Evolutionary conservation across 2,329 filamentous ascomycete genomes (phyloP).

Genomic region (Parasarocladium wereldwijsianum): DNA sequence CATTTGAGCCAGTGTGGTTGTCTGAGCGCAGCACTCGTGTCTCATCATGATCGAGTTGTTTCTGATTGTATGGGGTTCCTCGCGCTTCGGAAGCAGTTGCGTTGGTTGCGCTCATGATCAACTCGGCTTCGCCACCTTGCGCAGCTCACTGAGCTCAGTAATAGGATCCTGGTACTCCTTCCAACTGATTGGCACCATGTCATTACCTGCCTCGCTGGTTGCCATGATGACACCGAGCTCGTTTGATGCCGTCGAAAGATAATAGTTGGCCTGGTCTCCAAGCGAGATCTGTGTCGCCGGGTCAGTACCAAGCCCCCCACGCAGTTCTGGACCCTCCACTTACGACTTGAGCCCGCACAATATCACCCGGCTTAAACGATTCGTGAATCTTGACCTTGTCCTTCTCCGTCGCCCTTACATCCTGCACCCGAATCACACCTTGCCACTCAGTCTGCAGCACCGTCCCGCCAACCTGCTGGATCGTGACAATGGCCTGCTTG

Average conservation of each 20-base stretch:
- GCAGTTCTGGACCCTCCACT: constrained; percentile 18
- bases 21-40: no score
- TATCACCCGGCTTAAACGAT: constrained; percentile 82
- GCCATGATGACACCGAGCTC: constrained; percentile 91
- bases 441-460: constrained; percentile 70
- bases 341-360: constrained; percentile 74
- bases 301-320: background rate
- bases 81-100: no score
- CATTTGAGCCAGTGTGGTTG: no score
- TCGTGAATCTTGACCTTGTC: constrained; percentile 86
- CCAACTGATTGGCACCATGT: constrained; percentile 91
- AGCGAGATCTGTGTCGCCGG: constrained; percentile 52
- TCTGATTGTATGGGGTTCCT: no score
- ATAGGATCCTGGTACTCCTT: constrained; percentile 81
- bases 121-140: constrained; percentile 91
- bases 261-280: constrained; percentile 90
- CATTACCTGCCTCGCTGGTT: constrained; percentile 70
- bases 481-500: constrained; percentile 72
- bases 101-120: no score
- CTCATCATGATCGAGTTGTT: no score
- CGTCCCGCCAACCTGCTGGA: constrained; percentile 64
- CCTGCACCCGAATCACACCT: constrained; percentile 73
- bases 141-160: constrained; percentile 59
- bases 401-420: constrained; percentile 90
- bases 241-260: constrained; percentile 82